A percentile compares a stretch with the other conserved stretches of the same genome.
Evolutionary conservation across 768 basidiomycete species (phyloP).

Genomic region (Rhizopogon roseolus): DNA sequence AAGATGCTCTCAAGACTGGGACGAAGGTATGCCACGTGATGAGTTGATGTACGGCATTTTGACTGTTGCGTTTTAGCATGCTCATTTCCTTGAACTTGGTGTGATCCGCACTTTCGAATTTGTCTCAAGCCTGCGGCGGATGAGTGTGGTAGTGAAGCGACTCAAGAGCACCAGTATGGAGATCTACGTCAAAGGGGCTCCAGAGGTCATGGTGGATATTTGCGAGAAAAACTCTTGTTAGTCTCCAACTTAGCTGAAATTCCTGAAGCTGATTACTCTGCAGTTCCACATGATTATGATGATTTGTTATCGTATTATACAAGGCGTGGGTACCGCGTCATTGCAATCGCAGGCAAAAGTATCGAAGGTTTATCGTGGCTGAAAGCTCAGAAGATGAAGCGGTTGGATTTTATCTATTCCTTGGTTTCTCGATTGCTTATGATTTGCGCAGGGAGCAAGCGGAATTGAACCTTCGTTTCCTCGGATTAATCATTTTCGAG

Average conservation of each 20-base stretch:
- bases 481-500: slow-evolving; percentile 96
- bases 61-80: slow-evolving; percentile 52
- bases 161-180: slow-evolving; percentile 95
- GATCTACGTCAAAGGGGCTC: slow-evolving; percentile 98
- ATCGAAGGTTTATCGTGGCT: slow-evolving; percentile 94
- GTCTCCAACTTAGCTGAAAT: slow-evolving; percentile 18
- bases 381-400: slow-evolving; percentile 93
- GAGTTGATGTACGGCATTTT: not conserved
- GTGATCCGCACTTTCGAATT: slow-evolving; percentile 97
- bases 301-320: slow-evolving; percentile 97
- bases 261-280: slow-evolving; percentile 9
- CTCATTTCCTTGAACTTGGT: slow-evolving; percentile 94
- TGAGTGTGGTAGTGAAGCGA: slow-evolving; percentile 97
- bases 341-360: slow-evolving; percentile 95
- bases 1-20: slow-evolving; percentile 87
- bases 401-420: slow-evolving; percentile 40
- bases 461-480: slow-evolving; percentile 83
- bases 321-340: slow-evolving; percentile 93
- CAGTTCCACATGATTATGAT: slow-evolving; percentile 95
- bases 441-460: slow-evolving; percentile 73
- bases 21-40: slow-evolving; percentile 51
- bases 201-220: slow-evolving; percentile 95
- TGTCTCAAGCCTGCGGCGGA: slow-evolving; percentile 85
- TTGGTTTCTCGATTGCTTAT: slow-evolving; percentile 2
- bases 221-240: slow-evolving; percentile 89